A percentile compares a stretch with the other conserved stretches of the same genome.
Conservation (phyloP, 148 eudicot genomes). For the Rhododendron ferrugineum region DNA sequence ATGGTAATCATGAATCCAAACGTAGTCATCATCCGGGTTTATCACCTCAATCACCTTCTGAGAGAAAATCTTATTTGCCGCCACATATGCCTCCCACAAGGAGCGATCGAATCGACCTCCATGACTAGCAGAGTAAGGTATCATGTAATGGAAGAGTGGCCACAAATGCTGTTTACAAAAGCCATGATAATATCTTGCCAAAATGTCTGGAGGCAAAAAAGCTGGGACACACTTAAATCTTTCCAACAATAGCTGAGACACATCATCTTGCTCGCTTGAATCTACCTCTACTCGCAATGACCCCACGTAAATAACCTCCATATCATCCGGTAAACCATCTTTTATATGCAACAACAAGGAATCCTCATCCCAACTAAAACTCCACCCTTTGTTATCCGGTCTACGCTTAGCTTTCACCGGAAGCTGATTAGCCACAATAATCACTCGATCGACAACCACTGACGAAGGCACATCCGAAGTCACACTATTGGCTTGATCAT, state of each 20-base stretch:
- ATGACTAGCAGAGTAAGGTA: constrained; percentile 40
- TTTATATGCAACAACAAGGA: constrained; percentile 44
- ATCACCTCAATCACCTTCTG: constrained; percentile 54
- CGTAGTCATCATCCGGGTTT: constrained; percentile 60
- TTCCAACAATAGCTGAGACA: constrained; percentile 44
- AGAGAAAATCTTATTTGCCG: constrained; percentile 61
- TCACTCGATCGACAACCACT: constrained; percentile 40
- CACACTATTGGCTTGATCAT: constrained; percentile 50
- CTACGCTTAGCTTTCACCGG: constrained; percentile 53
- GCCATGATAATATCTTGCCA: constrained; percentile 40
- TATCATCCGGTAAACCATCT: constrained; percentile 60
- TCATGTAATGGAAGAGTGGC: constrained; percentile 62
- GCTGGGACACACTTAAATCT: constrained; percentile 56
- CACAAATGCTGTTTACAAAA: constrained; percentile 64
- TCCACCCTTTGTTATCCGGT: constrained; percentile 59
- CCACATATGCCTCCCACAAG: constrained; percentile 54
- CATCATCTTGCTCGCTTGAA: constrained; percentile 48
- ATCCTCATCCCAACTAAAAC: constrained; percentile 61
- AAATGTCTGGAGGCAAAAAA: constrained; percentile 43
- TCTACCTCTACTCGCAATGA: constrained; percentile 49
- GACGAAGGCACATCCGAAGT: constrained; percentile 53
- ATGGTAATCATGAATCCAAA: constrained; percentile 72
- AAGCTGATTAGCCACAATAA: constrained; percentile 54
- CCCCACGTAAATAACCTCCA: constrained; percentile 57
- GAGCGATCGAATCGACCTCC: constrained; percentile 48